Conservation (phyloP, 768 basidiomycete genomes). For the Amanita thiersii region DNA sequence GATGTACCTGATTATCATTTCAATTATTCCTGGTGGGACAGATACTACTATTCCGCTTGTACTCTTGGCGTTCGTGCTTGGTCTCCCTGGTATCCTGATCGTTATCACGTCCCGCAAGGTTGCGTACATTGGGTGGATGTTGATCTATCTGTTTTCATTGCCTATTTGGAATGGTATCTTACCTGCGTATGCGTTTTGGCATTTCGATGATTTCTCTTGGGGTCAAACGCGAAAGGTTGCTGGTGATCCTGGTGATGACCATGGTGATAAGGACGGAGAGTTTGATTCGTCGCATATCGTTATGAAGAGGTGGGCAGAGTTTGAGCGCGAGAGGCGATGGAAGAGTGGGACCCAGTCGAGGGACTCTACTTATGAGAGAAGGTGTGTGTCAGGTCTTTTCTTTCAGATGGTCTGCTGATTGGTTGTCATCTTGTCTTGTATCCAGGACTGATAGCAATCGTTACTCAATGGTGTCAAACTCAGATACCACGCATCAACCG, state of each 20-base stretch:
- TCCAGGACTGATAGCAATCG: constrained; percentile 36
- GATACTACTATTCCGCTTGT: constrained; percentile 87
- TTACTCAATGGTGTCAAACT: constrained; percentile 72
- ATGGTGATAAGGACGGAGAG: constrained; percentile 93
- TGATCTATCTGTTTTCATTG: constrained; percentile 85
- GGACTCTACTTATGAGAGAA: constrained; percentile 72
- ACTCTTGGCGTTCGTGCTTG: constrained; percentile 88
- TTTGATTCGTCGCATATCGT: constrained; percentile 96
- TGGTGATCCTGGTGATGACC: constrained; percentile 62
- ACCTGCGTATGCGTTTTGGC: constrained; percentile 96
- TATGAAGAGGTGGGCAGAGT: constrained; percentile 99
- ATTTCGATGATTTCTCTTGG: constrained; percentile 98
- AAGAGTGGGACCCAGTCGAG: constrained; percentile 79
- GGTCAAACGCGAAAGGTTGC: constrained; percentile 85
- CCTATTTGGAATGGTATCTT: constrained; percentile 97
- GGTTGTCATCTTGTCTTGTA: constrained; percentile 6
- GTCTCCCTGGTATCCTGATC: constrained; percentile 92
- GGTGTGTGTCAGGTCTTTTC: constrained; percentile 33
- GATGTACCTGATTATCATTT: constrained; percentile 81
- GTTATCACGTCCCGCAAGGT: constrained; percentile 93
- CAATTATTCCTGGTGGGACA: constrained; percentile 74
- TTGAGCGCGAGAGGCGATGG: constrained; percentile 93
- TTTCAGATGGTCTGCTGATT: constrained; percentile 9
- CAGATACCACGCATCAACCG: constrained; percentile 61
- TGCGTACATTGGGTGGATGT: constrained; percentile 96